Base-by-base conservation (phyloP, 257 asterid genomes). In the Nemophila menziesii region DNA sequence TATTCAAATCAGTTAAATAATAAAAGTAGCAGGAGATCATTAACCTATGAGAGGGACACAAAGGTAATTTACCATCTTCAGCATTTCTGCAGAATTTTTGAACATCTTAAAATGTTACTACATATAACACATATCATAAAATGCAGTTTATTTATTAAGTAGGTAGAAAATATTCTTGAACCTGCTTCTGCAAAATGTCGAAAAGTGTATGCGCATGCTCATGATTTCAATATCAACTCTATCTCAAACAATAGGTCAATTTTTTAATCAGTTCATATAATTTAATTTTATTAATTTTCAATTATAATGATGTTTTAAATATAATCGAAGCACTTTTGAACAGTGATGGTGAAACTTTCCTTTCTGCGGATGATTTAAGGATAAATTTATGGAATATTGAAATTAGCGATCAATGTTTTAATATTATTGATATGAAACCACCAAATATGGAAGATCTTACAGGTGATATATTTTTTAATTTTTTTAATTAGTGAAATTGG, bases 321-420 rank as follows among this genome's bases (percentile, higher is more conserved):
- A 45, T 53, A 58, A 51, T 29, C 47, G 39, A 18, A 47, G 39
- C 46, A 44, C 40, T 27, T 70, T 24, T 58, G 49, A 66, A 64
- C 77, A 82, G 94, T 65, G 94, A 79, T 47, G 71, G 85, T 38
- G 92, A 82, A 77, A 82, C 94, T 29, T 79, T 82, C 66, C 75
- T 82, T 47, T 79, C 92, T 40, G 85, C 82, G 34, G 94, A 82
- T 53, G 92, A 82, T 66, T 77, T 82, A 40, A 71, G 92, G 64
- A 71, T 82, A 57, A 82, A 82, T 69, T 67, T 79, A 56, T 82
- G 94, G 94, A 82, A 82, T 68, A 72, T 76, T 51, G 94, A 75
- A 49, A 57, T 70, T 47, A 76, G 80, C 62, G 50, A 66, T 58
- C 94, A 71, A 64, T 75, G 94, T 63, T 82, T 79, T 58, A 79